Conservation (phyloP, 345 rosid genomes). For the Turritis glabra region DNA sequence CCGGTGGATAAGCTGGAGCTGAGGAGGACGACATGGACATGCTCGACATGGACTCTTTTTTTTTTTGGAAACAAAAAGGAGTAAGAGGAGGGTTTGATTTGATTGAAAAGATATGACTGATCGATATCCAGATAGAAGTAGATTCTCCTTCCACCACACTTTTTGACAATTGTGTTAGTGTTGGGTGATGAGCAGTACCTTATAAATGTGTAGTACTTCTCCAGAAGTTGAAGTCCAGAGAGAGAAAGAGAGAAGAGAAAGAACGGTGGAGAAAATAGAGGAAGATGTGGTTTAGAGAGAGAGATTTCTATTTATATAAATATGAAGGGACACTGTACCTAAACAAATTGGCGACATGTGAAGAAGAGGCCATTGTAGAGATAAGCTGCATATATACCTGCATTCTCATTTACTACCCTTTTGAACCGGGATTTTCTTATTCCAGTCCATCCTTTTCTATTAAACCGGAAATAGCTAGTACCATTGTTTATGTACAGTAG, state of each 20-base stretch:
- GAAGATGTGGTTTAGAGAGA: constrained; percentile 32
- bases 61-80: neutral
- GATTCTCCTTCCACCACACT: constrained; percentile 37
- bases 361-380: constrained; percentile 37
- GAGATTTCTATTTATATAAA: constrained; percentile 26
- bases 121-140: constrained; percentile 28
- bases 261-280: constrained; percentile 38
- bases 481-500: neutral
- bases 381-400: constrained; percentile 36
- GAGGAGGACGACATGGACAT: constrained; percentile 59
- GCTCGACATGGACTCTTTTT: constrained; percentile 29
- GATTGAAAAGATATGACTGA: constrained; percentile 31
- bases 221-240: constrained; percentile 39
- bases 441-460: constrained; percentile 10
- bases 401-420: constrained; percentile 36
- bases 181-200: constrained; percentile 27
- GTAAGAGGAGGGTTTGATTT: constrained; percentile 21
- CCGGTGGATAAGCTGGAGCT: constrained; percentile 72
- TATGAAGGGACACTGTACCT: constrained; percentile 31
- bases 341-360: constrained; percentile 39
- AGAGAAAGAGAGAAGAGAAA: constrained; percentile 37
- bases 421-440: constrained; percentile 16
- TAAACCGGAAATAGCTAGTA: neutral
- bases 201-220: constrained; percentile 34
- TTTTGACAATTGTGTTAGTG: constrained; percentile 30